These are phyloP conservation scores for Pleurotus ostreatus DNA, from an alignment of 768 basidiomycete genomes.

Conservation along the genomic window DNA sequence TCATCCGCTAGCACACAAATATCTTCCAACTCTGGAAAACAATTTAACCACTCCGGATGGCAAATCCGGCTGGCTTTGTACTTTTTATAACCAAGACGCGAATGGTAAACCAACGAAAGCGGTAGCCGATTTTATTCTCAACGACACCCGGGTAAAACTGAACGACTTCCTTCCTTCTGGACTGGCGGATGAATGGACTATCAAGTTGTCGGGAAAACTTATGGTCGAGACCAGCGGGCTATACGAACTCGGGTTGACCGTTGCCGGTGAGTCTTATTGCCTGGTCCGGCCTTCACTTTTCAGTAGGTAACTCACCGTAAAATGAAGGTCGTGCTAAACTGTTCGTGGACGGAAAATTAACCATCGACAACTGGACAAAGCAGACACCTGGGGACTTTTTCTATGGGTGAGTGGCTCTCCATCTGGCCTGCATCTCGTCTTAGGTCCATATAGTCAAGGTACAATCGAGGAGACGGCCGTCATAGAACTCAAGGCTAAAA, in stretches of 20 bases:
- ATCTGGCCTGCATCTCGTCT: too few relatives aligned
- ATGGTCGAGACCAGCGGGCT: constrained; percentile 41
- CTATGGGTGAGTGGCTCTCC: constrained; percentile 43
- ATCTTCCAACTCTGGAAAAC: constrained; percentile 65
- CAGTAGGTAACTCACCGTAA: neutral
- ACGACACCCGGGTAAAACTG: constrained; percentile 61
- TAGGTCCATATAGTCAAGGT: constrained; percentile 40
- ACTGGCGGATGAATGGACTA: constrained; percentile 56
- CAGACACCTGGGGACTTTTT: constrained; percentile 68
- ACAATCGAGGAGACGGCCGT: constrained; percentile 59
- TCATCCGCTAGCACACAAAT: constrained; percentile 50
- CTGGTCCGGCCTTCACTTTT: neutral
- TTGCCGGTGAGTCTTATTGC: constrained; percentile 38
- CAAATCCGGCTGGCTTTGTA: constrained; percentile 57
- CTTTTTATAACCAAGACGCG: constrained; percentile 56
- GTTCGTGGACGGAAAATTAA: constrained; percentile 52
- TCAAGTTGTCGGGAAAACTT: constrained; percentile 57
- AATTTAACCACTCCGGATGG: constrained; percentile 48
- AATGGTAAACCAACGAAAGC: constrained; percentile 37
- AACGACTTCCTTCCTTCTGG: constrained; percentile 63
- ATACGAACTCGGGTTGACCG: constrained; percentile 61
- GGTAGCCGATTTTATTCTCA: constrained; percentile 10
- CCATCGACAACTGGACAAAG: constrained; percentile 70
- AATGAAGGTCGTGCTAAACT: constrained; percentile 53
- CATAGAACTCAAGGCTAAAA: constrained; percentile 40